These are phyloP conservation scores for Globisporangium barbulae DNA, from an alignment of 352 stramenopile genomes.

Conservation along the genomic window DNA sequence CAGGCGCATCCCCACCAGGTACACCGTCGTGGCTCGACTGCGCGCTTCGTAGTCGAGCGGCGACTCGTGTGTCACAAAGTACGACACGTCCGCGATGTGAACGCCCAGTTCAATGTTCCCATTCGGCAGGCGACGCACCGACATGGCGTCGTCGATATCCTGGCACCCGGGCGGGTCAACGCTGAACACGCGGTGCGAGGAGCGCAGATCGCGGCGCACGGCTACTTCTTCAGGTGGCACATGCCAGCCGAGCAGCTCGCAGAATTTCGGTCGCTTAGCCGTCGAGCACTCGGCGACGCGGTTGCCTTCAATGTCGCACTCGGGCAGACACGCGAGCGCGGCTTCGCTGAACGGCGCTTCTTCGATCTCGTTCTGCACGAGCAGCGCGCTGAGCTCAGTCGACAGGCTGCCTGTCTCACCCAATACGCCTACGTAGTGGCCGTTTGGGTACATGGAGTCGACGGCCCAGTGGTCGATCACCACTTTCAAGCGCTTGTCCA, in stretches of 20 bases:
- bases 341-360: constrained; percentile 84
- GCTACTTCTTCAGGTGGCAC: constrained; percentile 49
- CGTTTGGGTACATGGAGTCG: constrained; percentile 76
- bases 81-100: constrained; percentile 99
- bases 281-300: constrained; percentile 73
- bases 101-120: constrained; percentile 93
- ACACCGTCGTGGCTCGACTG: constrained; percentile 93
- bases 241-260: constrained; percentile 64
- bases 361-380: constrained; percentile 81
- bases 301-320: constrained; percentile 64
- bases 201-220: constrained; percentile 62
- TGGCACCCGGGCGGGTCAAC: constrained; percentile 87
- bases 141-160: constrained; percentile 92
- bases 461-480: constrained; percentile 76
- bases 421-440: constrained; percentile 78
- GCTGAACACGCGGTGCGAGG: constrained; percentile 80
- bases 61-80: constrained; percentile 96
- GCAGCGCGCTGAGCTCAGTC: constrained; percentile 79
- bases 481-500: constrained; percentile 81
- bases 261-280: constrained; percentile 53
- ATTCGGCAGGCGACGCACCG: constrained; percentile 67
- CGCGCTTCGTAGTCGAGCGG: constrained; percentile 95
- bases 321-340: constrained; percentile 78
- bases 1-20: constrained; percentile 94
- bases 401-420: constrained; percentile 54